These are phyloP conservation scores for Aspergillus viridinutans DNA, from an alignment of 2,329 filamentous ascomycete species.

Conservation along the genomic window DNA sequence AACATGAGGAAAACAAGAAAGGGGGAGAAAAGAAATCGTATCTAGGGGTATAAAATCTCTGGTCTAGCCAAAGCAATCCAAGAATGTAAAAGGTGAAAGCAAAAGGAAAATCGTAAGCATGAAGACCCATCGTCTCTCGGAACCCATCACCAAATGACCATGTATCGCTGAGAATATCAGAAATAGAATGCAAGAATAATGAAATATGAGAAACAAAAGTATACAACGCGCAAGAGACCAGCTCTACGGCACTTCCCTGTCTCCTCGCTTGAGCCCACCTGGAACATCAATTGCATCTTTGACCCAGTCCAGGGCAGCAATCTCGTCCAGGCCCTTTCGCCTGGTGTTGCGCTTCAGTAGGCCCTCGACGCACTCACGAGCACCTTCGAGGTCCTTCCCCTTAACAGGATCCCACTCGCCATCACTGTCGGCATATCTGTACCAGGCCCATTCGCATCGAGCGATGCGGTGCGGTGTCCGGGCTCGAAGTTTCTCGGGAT, in stretches of 20 bases:
- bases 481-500: slow-evolving; percentile 70
- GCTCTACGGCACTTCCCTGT: slow-evolving; percentile 48
- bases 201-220: slow-evolving; percentile 1
- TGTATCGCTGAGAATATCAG: slow-evolving; percentile 10
- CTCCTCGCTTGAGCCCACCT: slow-evolving; percentile 50
- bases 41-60: slow-evolving; percentile 3
- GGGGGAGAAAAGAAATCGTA: background rate
- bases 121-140: slow-evolving; percentile 1
- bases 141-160: slow-evolving; percentile 9
- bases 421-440: slow-evolving; percentile 75
- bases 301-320: slow-evolving; percentile 73
- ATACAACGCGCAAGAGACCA: slow-evolving; percentile 18
- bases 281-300: slow-evolving; percentile 66
- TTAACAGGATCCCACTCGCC: slow-evolving; percentile 77
- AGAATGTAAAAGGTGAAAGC: background rate
- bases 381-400: slow-evolving; percentile 65
- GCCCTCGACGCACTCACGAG: slow-evolving; percentile 76
- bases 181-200: slow-evolving; percentile 1
- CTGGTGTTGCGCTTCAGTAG: slow-evolving; percentile 77
- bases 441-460: slow-evolving; percentile 92
- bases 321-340: slow-evolving; percentile 70
- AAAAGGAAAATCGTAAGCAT: background rate
- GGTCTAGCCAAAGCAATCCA: slow-evolving; percentile 1
- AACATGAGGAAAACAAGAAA: slow-evolving; percentile 1
- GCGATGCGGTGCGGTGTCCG: slow-evolving; percentile 92